Conservation (phyloP, 805 yeast species). For the Zygoascus ofunaensis region DNA sequence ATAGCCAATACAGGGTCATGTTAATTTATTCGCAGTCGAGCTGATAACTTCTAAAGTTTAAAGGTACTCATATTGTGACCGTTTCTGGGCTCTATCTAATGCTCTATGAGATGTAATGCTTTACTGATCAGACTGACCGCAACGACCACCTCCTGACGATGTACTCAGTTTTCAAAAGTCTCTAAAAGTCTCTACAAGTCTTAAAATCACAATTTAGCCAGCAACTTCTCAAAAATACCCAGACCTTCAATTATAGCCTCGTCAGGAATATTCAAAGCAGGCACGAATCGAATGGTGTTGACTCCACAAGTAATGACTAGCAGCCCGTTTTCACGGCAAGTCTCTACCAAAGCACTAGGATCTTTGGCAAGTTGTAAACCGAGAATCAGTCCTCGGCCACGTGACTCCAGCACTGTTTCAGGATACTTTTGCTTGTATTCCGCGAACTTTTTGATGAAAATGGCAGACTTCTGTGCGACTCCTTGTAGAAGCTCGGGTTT, state of each 20-base stretch:
- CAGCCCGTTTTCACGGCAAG: conserved; percentile 72
- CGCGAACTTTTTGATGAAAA: conserved; percentile 41
- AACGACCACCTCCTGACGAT: too few species aligned
- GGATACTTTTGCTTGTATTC: conserved; percentile 45
- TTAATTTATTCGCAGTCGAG: too few species aligned
- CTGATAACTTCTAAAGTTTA: too few species aligned
- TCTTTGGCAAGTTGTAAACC: conserved; percentile 70
- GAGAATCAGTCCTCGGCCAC: conserved; percentile 82
- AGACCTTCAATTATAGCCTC: conserved; percentile 64
- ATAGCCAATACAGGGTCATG: too few species aligned
- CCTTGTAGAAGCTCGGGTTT: conserved; percentile 47
- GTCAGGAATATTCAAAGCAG: conserved; percentile 77
- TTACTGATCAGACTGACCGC: too few species aligned
- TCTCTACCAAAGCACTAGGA: conserved; percentile 51
- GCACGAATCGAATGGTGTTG: conserved; percentile 83
- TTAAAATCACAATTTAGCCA: conserved; percentile 20
- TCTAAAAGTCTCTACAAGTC: background rate
- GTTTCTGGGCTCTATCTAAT: too few species aligned
- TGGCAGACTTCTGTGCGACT: conserved; percentile 53
- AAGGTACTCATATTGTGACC: too few species aligned
- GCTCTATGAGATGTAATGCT: too few species aligned
- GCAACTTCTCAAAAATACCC: conserved; percentile 49
- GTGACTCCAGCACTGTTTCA: conserved; percentile 52
- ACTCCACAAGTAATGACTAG: conserved; percentile 87
- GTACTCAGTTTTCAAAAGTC: too few species aligned